Percentiles rank a stretch among this genome's conserved stretches.
These are phyloP conservation scores for Serendipita sp. DNA, from an alignment of 768 basidiomycete genomes.

Conservation along the genomic window DNA sequence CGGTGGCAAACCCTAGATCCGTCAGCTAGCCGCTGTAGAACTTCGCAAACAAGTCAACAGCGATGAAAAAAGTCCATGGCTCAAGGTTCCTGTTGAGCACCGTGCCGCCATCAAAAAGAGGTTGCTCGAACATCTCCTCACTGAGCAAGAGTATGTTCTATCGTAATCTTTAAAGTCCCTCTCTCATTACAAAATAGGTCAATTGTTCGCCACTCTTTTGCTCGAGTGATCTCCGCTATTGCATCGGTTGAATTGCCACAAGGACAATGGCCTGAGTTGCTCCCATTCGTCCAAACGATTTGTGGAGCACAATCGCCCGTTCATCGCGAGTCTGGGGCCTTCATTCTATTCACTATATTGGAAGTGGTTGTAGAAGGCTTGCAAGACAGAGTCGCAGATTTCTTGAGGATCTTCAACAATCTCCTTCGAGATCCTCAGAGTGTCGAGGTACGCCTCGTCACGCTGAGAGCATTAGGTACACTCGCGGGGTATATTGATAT, in stretches of 20 bases:
- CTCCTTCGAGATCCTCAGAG: conserved; percentile 72
- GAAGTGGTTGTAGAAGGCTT: conserved; percentile 86
- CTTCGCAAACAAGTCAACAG: conserved; percentile 78
- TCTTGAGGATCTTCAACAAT: conserved; percentile 65
- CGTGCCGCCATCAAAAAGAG: conserved; percentile 75
- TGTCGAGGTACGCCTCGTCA: conserved; percentile 76
- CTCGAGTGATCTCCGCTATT: conserved; percentile 85
- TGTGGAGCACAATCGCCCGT: conserved; percentile 47
- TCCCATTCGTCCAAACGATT: conserved; percentile 72
- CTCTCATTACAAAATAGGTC: conserved; percentile 31
- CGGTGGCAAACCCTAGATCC: conserved; percentile 38
- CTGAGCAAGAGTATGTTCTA: conserved; percentile 47
- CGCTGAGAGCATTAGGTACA: conserved; percentile 77
- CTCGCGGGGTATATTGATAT: conserved; percentile 83
- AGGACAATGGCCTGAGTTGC: conserved; percentile 69
- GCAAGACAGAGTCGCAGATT: conserved; percentile 49
- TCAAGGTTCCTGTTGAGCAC: conserved; percentile 42
- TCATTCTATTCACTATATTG: conserved; percentile 76
- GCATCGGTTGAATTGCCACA: conserved; percentile 72
- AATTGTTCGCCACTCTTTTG: conserved; percentile 81
- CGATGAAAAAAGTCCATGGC: conserved; percentile 73
- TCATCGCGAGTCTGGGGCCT: conserved; percentile 85
- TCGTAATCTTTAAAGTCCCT: conserved; percentile 4
- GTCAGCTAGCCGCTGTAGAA: conserved; percentile 94
- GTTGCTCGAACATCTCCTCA: conserved; percentile 59